These are phyloP conservation scores for Talinum fruticosum DNA, from an alignment of 148 eudicot genomes.

Conservation along the genomic window DNA sequence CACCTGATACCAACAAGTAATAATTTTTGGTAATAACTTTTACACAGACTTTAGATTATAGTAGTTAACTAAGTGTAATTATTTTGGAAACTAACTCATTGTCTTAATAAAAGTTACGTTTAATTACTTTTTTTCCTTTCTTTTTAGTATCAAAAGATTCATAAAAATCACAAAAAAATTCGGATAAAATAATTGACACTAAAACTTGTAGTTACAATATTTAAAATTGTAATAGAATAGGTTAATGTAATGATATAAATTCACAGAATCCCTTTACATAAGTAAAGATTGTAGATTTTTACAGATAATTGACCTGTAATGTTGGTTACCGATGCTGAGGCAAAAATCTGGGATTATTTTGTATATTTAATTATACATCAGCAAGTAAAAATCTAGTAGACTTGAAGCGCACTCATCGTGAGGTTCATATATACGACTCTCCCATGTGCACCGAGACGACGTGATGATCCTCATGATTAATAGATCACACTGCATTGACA, in stretches of 20 bases:
- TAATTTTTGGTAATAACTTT: background rate
- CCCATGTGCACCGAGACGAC: conserved; percentile 25
- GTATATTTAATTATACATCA: background rate
- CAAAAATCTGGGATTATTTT: background rate
- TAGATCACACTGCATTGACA: conserved; percentile 13
- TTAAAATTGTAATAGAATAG: too few relatives aligned
- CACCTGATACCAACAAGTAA: background rate
- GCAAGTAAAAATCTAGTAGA: background rate
- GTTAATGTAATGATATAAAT: too few relatives aligned
- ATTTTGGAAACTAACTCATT: background rate
- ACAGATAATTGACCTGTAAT: background rate
- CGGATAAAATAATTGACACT: too few relatives aligned
- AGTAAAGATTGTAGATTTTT: too few relatives aligned
- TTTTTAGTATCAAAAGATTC: too few relatives aligned
- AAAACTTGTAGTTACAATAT: too few relatives aligned
- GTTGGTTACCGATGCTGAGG: background rate
- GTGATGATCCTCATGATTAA: background rate
- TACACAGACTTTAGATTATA: background rate
- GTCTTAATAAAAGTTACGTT: background rate
- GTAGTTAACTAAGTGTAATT: background rate
- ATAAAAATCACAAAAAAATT: too few relatives aligned
- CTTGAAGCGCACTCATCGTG: conserved; percentile 18
- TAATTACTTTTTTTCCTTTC: too few relatives aligned
- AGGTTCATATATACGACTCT: conserved; percentile 12
- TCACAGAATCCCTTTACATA: too few relatives aligned